phyloP scores from a whole-genome alignment of 1,139 yeast species.

The Yamadazyma diddensiae region DNA sequence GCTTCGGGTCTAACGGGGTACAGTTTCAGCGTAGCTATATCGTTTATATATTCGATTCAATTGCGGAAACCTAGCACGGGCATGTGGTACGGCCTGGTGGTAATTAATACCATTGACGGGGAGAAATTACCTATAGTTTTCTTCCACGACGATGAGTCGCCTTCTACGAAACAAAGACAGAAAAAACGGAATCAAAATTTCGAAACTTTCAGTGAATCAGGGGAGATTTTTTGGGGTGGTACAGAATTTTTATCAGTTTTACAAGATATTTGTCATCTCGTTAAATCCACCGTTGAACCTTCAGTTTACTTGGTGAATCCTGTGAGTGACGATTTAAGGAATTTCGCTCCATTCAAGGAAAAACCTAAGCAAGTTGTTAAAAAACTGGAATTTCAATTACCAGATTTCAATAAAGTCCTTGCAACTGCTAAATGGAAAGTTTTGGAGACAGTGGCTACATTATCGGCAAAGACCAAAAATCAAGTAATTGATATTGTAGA shows the following conservation, averaged over 20 bases:
- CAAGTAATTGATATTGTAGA: constrained; percentile 59
- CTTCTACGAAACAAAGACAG: constrained; percentile 66
- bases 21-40: constrained; percentile 60
- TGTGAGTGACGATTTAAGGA: constrained; percentile 68
- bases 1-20: constrained; percentile 56
- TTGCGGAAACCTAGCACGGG: constrained; percentile 80
- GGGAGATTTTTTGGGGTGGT: constrained; percentile 88
- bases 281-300: constrained; percentile 67
- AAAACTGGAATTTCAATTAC: constrained; percentile 23
- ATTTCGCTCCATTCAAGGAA: constrained; percentile 63
- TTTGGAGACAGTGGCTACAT: constrained; percentile 78
- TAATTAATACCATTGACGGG: constrained; percentile 67
- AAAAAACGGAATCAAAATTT: constrained; percentile 59
- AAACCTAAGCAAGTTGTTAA: constrained; percentile 15
- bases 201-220: constrained; percentile 69
- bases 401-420: constrained; percentile 47
- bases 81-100: constrained; percentile 88
- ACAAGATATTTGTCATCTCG: constrained; percentile 54
- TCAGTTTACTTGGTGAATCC: constrained; percentile 79
- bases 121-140: constrained; percentile 77
- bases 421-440: constrained; percentile 83
- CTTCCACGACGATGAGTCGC: constrained; percentile 87
- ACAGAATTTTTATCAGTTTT: constrained; percentile 63
- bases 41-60: constrained; percentile 73
- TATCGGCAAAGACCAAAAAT: constrained; percentile 66